Evolutionary conservation across 345 rosid species (phyloP).

Genomic region (Nasturtium officinale): DNA sequence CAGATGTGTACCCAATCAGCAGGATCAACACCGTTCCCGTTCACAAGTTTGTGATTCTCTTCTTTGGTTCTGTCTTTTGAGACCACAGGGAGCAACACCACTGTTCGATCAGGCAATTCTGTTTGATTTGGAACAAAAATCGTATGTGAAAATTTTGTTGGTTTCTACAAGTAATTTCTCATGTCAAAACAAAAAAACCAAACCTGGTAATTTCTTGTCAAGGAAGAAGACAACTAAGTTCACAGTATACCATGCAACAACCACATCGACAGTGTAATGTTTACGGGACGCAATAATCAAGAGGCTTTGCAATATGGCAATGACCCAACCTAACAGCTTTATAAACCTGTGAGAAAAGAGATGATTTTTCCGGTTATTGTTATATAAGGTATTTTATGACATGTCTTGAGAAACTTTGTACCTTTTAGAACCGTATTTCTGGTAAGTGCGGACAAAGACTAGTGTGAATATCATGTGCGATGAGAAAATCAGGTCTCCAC

Average conservation of each 20-base stretch:
- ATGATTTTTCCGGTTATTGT: neutral
- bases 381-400: neutral
- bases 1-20: constrained; percentile 70
- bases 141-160: constrained; percentile 21
- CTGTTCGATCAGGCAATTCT: constrained; percentile 87
- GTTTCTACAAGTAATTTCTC: neutral
- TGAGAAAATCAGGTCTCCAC: constrained; percentile 97
- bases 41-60: constrained; percentile 84
- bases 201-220: constrained; percentile 96
- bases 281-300: constrained; percentile 92
- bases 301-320: constrained; percentile 82
- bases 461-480: constrained; percentile 97
- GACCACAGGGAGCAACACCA: constrained; percentile 65
- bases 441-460: constrained; percentile 89
- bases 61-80: constrained; percentile 80
- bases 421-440: constrained; percentile 91
- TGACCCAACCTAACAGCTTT: constrained; percentile 81
- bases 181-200: neutral
- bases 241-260: constrained; percentile 99
- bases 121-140: constrained; percentile 48
- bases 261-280: constrained; percentile 94
- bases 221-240: constrained; percentile 88
- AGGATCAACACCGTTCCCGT: constrained; percentile 78
- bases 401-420: constrained; percentile 33
- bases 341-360: constrained; percentile 56